Conservation (phyloP, 208 protist genomes). For the Dictyostelium gargantuum region DNA sequence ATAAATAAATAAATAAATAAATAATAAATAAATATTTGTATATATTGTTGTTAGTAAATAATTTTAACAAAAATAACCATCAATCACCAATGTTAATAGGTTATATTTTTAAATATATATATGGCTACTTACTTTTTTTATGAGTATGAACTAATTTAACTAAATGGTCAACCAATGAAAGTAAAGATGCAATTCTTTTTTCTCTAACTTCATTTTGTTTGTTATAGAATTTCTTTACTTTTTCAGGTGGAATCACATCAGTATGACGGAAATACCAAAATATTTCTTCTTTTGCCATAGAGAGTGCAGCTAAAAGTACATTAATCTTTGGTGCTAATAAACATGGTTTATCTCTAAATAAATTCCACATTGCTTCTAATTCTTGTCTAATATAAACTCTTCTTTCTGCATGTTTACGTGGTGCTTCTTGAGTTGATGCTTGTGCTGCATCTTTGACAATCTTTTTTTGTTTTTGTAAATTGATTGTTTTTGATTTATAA, state of each 20-base stretch:
- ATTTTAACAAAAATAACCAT: too few species aligned
- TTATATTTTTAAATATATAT: too few species aligned
- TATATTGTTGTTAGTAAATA: too few species aligned
- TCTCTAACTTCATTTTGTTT: constrained; percentile 63
- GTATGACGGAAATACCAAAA: constrained; percentile 71
- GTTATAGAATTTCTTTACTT: constrained; percentile 63
- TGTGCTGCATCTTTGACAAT: constrained; percentile 19
- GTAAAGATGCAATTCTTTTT: constrained; percentile 29
- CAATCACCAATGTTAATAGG: too few species aligned
- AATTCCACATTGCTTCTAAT: constrained; percentile 52
- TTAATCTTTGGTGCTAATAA: constrained; percentile 68
- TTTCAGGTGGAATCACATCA: constrained; percentile 6
- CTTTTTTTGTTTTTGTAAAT: constrained; percentile 67
- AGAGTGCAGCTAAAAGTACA: constrained; percentile 54
- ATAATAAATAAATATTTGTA: too few species aligned
- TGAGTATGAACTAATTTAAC: constrained; percentile 8
- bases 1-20: not conserved
- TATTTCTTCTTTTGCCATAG: constrained; percentile 60
- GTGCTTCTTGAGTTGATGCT: constrained; percentile 11
- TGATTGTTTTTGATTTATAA: constrained; percentile 62
- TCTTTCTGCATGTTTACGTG: constrained; percentile 33
- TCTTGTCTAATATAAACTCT: constrained; percentile 69
- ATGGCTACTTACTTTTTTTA: constrained; percentile 47
- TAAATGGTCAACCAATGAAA: constrained; percentile 31
- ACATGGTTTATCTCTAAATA: constrained; percentile 63